These are phyloP conservation scores for Curvularia sp. DNA, from an alignment of 2,329 filamentous ascomycete genomes.

Conservation along the genomic window DNA sequence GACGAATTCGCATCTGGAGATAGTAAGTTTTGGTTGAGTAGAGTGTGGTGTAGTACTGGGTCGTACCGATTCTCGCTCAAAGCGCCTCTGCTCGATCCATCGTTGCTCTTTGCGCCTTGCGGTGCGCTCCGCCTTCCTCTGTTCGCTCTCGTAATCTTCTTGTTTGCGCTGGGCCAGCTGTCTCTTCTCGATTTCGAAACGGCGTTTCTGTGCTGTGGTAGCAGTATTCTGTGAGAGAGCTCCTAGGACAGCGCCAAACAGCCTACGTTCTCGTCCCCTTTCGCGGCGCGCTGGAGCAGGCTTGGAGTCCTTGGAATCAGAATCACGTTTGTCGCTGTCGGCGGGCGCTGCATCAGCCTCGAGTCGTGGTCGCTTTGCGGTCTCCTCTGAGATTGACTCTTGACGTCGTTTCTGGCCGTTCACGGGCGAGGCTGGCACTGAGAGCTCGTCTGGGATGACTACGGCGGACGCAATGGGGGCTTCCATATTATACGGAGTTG, in stretches of 20 bases:
- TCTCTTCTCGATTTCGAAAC: slow-evolving; percentile 80
- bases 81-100: slow-evolving; percentile 72
- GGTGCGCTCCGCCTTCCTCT: slow-evolving; percentile 69
- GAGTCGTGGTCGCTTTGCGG: slow-evolving; percentile 61
- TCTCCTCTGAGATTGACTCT: slow-evolving; percentile 60
- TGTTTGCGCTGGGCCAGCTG: slow-evolving; percentile 78
- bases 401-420: slow-evolving; percentile 58
- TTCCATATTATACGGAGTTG: slow-evolving; percentile 30
- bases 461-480: slow-evolving; percentile 62
- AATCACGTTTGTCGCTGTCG: slow-evolving; percentile 30
- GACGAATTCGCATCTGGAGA: slow-evolving; percentile 73
- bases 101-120: slow-evolving; percentile 68
- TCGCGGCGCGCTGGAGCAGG: slow-evolving; percentile 61
- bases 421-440: slow-evolving; percentile 41
- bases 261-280: slow-evolving; percentile 79
- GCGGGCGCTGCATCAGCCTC: slow-evolving; percentile 41
- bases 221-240: slow-evolving; percentile 75
- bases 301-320: slow-evolving; percentile 29
- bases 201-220: slow-evolving; percentile 69
- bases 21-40: slow-evolving; percentile 23
- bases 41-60: not conserved
- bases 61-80: slow-evolving; percentile 78
- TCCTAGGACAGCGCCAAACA: slow-evolving; percentile 83
- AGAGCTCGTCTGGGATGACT: slow-evolving; percentile 56
- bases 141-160: slow-evolving; percentile 74